A percentile compares a stretch with the other conserved stretches of the same genome.
phyloP scores from a whole-genome alignment of 495 filamentous ascomycete genomes.

The Aspergillus funiculosus region DNA sequence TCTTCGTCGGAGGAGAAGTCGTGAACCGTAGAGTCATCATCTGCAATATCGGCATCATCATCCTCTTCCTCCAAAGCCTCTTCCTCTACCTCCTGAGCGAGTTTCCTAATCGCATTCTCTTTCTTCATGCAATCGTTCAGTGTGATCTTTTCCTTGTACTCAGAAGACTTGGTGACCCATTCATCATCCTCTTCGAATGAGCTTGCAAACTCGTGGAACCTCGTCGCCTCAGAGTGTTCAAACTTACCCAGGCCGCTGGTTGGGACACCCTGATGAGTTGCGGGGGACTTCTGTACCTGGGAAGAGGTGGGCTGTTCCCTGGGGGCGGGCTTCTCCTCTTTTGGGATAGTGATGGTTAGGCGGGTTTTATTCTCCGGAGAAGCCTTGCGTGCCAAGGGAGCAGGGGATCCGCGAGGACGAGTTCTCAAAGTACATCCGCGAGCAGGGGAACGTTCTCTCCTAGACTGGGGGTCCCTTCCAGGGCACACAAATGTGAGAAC shows the following conservation, averaged over 20 bases:
- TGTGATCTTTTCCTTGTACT: constrained; percentile 63
- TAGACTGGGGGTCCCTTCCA: constrained; percentile 32
- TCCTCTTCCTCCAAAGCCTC: constrained; percentile 70
- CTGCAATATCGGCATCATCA: constrained; percentile 50
- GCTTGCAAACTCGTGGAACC: constrained; percentile 92
- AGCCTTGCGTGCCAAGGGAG: constrained; percentile 45
- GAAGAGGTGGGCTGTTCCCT: no score
- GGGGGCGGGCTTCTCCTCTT: constrained; percentile 5
- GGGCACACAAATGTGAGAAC: constrained; percentile 60
- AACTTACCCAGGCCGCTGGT: constrained; percentile 51
- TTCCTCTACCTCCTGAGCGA: constrained; percentile 87
- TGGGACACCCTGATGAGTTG: constrained; percentile 26
- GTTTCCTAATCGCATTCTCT: constrained; percentile 78
- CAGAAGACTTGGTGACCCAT: constrained; percentile 68
- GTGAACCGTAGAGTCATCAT: constrained; percentile 59
- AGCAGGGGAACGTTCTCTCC: constrained; percentile 30
- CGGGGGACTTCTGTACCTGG: constrained; percentile 4
- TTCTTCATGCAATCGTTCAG: constrained; percentile 85
- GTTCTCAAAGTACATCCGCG: constrained; percentile 27
- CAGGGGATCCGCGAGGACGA: constrained; percentile 43
- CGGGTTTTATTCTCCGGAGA: constrained; percentile 24
- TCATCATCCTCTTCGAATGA: constrained; percentile 75
- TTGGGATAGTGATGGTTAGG: background rate
- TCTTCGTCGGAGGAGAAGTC: constrained; percentile 52
- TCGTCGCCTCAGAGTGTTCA: constrained; percentile 58